Conservation (phyloP, 1,284 basidiomycete species). For the Irpex lacteus region DNA sequence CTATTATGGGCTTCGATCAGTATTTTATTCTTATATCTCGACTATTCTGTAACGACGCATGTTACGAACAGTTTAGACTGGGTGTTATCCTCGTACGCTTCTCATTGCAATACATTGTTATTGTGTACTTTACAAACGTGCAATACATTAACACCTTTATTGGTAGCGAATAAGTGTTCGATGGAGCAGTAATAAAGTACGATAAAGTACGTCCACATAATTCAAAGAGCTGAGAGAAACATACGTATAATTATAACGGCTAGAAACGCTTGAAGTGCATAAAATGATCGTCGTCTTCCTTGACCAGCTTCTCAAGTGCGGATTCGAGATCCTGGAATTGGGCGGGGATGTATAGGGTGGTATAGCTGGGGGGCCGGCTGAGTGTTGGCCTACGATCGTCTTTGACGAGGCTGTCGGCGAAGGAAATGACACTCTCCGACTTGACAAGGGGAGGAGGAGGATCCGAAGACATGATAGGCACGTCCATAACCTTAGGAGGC, state of each 20-base stretch:
- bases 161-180: neutral
- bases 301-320: neutral
- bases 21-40: neutral
- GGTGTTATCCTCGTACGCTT: neutral
- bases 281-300: neutral
- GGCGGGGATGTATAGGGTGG: neutral
- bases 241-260: neutral
- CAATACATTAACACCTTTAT: neutral
- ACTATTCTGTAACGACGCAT: neutral
- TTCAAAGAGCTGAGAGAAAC: neutral
- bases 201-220: neutral
- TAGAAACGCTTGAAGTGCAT: neutral
- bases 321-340: constrained; percentile 3
- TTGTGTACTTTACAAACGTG: neutral
- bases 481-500: neutral
- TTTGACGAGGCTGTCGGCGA: neutral
- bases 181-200: no score
- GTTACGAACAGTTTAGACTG: neutral
- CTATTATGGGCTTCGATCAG: neutral
- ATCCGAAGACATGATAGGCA: neutral
- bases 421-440: neutral
- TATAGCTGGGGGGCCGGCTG: neutral
- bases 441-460: neutral
- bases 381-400: neutral
- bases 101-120: neutral